Evolutionary conservation across 768 basidiomycete species (phyloP).

Genomic region (Auriculariales sp.): DNA sequence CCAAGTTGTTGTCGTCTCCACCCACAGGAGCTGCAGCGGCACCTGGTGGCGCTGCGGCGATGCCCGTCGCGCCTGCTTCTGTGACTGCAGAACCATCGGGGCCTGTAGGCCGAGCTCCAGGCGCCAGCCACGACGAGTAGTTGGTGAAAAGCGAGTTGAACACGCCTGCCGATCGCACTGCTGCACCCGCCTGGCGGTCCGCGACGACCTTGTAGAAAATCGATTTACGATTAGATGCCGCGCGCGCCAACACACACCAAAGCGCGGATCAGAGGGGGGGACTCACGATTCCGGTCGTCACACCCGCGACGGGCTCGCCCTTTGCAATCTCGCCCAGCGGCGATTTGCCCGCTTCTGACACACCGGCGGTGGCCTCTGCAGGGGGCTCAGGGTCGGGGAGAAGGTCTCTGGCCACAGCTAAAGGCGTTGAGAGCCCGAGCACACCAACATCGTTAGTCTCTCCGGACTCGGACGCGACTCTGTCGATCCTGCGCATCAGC

Average conservation of each 20-base stretch:
- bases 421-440: background rate
- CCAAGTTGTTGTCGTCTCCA: too few relatives aligned
- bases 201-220: background rate
- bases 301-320: background rate
- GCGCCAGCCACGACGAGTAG: background rate
- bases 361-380: background rate
- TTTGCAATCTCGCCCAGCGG: background rate
- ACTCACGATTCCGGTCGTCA: background rate
- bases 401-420: constrained; percentile 2
- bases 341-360: too few relatives aligned
- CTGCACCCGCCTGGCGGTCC: background rate
- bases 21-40: too few relatives aligned
- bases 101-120: too few relatives aligned
- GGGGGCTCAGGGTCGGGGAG: background rate
- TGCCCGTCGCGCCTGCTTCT: too few relatives aligned
- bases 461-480: background rate
- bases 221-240: background rate
- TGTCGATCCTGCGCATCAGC: background rate
- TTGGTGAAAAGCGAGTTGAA: background rate
- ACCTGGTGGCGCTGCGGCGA: too few relatives aligned
- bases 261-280: background rate
- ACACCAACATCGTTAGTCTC: background rate
- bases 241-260: background rate
- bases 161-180: background rate
- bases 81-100: too few relatives aligned